Evolutionary conservation across 1,284 basidiomycete species (phyloP).

Genomic region (Tranzscheliella williamsii): DNA sequence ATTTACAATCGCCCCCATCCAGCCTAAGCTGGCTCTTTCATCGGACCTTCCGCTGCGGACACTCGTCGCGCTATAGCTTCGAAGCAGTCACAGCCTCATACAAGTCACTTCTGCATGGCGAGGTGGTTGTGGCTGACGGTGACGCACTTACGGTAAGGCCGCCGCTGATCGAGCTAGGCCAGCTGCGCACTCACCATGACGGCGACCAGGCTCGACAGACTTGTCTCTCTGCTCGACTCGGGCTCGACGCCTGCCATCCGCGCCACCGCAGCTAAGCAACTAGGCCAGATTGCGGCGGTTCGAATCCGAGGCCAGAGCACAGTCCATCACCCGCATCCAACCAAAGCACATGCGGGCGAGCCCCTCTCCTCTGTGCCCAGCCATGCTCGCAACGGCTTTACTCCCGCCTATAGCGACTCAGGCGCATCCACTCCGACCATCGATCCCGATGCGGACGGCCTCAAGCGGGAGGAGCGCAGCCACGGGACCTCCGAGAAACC

Average conservation of each 20-base stretch:
- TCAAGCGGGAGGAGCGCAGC: not conserved
- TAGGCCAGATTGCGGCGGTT: slow-evolving; percentile 76
- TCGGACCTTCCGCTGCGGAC: too few relatives aligned
- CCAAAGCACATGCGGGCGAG: slow-evolving; percentile 13
- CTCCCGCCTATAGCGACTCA: slow-evolving; percentile 1
- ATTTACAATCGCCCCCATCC: too few relatives aligned
- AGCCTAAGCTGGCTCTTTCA: too few relatives aligned
- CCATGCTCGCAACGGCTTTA: not conserved
- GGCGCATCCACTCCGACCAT: slow-evolving; percentile 27
- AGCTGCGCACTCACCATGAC: too few relatives aligned
- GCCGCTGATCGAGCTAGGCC: too few relatives aligned
- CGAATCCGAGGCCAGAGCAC: slow-evolving; percentile 63
- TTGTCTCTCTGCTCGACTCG: slow-evolving; percentile 85
- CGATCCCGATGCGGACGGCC: slow-evolving; percentile 31
- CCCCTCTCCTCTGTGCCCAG: not conserved
- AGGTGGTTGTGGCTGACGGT: too few relatives aligned
- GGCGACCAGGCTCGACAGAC: slow-evolving; percentile 72
- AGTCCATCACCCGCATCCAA: slow-evolving; percentile 16
- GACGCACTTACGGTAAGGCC: too few relatives aligned
- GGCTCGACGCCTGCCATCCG: slow-evolving; percentile 83
- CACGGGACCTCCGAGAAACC: not conserved
- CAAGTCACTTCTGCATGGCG: too few relatives aligned
- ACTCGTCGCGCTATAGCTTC: too few relatives aligned
- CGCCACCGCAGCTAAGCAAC: slow-evolving; percentile 86
- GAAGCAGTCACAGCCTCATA: too few relatives aligned